Evolutionary conservation across 2,329 filamentous ascomycete genomes (phyloP).

Genomic region (Waltergamsia citrina): DNA sequence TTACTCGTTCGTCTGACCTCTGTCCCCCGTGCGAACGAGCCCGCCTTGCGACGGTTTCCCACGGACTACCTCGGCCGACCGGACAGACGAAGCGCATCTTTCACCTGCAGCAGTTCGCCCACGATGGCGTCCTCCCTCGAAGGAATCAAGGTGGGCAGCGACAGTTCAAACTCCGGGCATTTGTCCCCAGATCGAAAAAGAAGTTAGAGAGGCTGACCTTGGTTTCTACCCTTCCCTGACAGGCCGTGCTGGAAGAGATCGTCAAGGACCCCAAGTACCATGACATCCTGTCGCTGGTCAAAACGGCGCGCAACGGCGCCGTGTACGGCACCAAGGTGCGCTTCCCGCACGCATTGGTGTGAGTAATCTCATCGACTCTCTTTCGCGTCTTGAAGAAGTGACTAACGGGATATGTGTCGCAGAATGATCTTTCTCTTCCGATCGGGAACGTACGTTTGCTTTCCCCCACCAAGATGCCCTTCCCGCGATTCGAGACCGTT

Average conservation of each 20-base stretch:
- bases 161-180: background rate
- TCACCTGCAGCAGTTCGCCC: background rate
- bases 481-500: background rate
- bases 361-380: slow-evolving; percentile 12
- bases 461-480: background rate
- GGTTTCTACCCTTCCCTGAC: slow-evolving; percentile 3
- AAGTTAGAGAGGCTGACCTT: too few species aligned
- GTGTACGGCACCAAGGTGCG: slow-evolving; percentile 97
- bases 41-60: too few species aligned
- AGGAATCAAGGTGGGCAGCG: slow-evolving; percentile 11
- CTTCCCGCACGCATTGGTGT: slow-evolving; percentile 92
- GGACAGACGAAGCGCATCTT: background rate
- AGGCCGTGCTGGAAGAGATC: slow-evolving; percentile 66
- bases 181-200: background rate
- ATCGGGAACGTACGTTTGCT: slow-evolving; percentile 63
- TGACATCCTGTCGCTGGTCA: slow-evolving; percentile 74
- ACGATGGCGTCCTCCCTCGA: slow-evolving; percentile 12
- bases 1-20: too few species aligned
- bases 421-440: slow-evolving; percentile 97
- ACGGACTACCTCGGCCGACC: too few species aligned
- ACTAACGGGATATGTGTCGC: slow-evolving; percentile 1
- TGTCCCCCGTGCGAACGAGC: too few species aligned
- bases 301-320: slow-evolving; percentile 91
- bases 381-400: background rate
- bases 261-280: slow-evolving; percentile 78